Evolutionary conservation across 1,284 basidiomycete species (phyloP).

Genomic region (Garcileccinum viscosum): DNA sequence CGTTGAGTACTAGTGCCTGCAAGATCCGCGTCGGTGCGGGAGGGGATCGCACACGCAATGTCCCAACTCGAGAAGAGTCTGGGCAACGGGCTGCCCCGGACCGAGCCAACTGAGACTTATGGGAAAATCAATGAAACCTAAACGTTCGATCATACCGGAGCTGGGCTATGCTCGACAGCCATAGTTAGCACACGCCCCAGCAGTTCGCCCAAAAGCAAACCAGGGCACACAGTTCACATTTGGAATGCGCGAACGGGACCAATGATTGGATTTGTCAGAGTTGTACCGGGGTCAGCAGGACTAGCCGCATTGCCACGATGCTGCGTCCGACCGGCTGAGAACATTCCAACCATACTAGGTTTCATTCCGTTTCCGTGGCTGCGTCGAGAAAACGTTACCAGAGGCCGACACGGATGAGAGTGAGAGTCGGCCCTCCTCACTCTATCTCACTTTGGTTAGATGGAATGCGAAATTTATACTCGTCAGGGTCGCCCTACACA

Average conservation of each 20-base stretch:
- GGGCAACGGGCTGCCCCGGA: constrained; percentile 18
- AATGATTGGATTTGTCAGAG: constrained; percentile 19
- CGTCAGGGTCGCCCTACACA: constrained; percentile 36
- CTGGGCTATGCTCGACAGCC: constrained; percentile 32
- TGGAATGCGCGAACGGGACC: constrained; percentile 24
- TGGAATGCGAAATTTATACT: constrained; percentile 20
- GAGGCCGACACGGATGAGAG: constrained; percentile 22
- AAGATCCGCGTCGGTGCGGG: constrained; percentile 21
- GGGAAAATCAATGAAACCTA: constrained; percentile 16
- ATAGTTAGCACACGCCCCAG: constrained; percentile 21
- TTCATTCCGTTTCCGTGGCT: constrained; percentile 23
- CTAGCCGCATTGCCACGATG: constrained; percentile 35
- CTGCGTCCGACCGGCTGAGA: constrained; percentile 17
- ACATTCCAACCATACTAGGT: constrained; percentile 22
- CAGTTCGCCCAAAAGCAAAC: constrained; percentile 17
- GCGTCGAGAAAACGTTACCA: constrained; percentile 23
- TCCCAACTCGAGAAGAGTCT: constrained; percentile 12
- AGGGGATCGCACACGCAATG: constrained; percentile 14
- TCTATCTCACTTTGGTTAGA: constrained; percentile 42
- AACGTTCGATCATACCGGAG: constrained; percentile 39
- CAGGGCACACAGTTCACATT: constrained; percentile 5
- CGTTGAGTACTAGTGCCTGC: constrained; percentile 14
- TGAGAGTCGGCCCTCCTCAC: constrained; percentile 12
- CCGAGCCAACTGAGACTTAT: constrained; percentile 9
- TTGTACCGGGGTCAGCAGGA: constrained; percentile 20